Evolutionary conservation across 192 early-diverging fungal species (phyloP), one percentile per base, ranked within the genome.

Genomic region (Rhizophagus clarus): DNA sequence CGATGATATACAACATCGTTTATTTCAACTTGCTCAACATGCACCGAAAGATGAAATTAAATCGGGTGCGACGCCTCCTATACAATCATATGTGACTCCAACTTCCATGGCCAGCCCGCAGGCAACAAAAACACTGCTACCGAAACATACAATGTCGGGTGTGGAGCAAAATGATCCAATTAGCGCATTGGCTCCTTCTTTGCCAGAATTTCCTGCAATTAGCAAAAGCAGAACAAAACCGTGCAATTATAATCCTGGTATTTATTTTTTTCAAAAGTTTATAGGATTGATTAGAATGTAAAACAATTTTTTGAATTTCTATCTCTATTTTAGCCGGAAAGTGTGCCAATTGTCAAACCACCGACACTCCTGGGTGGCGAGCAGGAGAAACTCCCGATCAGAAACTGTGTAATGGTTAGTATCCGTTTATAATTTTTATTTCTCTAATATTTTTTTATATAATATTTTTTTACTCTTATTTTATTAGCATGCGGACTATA

Each of bases 351-450:
- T 80, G 79, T 42, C 42, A 74, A 14, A 80, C 79, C 11, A 80
- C 26, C 14, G 37, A 69, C 61, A 80, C 79, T 3, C 79, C 79
- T 9, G 73, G 73, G 22, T 80, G 79, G 79, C 31, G 79, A 40
- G 79, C 79, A 17, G 79, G 79, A 28, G 79, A 80, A 74, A 80
- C 79, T 17, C 47, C 79, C 4, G 79, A 75, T 8, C 72, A 80
- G 51, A 80, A 80, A 74, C 31, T 80, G 12, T 80, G 79, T 56
- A 80, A 80, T 61, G 79, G 79, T 80, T 37, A 34, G 71, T 34
- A 8, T 4, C 4, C 10, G 0, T 4, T 4, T 72, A 4, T 76
- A 10, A 17, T 42, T 42, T 31, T 37, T 24, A 7, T 10, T 61
- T 40, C 34, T 14, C 7, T 62, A 8, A 56, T 40, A 40, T 40